A percentile compares a stretch with the other conserved stretches of the same genome.
phyloP scores from a whole-genome alignment of 179 eudicot genomes.

The Spinacia oleracea region DNA sequence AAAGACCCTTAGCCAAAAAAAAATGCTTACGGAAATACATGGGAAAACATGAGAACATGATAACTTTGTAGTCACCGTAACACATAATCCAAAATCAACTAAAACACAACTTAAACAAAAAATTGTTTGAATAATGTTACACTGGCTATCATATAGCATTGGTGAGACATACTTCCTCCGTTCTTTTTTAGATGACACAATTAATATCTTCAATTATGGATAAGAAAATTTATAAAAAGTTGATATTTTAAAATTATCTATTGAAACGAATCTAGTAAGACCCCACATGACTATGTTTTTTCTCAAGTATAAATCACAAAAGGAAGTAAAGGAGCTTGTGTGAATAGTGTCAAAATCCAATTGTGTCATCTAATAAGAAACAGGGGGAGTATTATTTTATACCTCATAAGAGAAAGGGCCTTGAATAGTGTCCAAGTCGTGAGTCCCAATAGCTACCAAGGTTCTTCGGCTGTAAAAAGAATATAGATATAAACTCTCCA shows the following conservation, averaged over 20 bases:
- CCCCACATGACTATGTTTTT: too few species aligned
- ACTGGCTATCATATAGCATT: neutral
- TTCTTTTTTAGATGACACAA: too few species aligned
- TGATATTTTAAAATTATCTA: too few species aligned
- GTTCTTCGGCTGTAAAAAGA: constrained; percentile 70
- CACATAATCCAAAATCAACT: neutral
- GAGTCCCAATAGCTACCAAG: constrained; percentile 98
- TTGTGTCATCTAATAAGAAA: too few species aligned
- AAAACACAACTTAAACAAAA: neutral
- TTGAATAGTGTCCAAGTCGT: constrained; percentile 89
- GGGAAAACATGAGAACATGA: neutral
- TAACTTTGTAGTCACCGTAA: neutral
- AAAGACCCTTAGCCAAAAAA: neutral
- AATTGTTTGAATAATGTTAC: neutral
- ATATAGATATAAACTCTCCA: neutral
- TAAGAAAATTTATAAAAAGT: too few species aligned
- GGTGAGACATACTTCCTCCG: too few species aligned
- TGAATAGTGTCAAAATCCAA: too few species aligned
- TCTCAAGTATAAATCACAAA: too few species aligned
- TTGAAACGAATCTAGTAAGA: too few species aligned
- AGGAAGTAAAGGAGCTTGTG: too few species aligned
- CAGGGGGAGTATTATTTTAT: constrained; percentile 1
- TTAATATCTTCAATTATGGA: too few species aligned
- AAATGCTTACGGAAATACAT: neutral
- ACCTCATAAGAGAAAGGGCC: constrained; percentile 99